These are phyloP conservation scores for Sugiyamaella americana DNA, from an alignment of 805 yeast species.

Conservation along the genomic window DNA sequence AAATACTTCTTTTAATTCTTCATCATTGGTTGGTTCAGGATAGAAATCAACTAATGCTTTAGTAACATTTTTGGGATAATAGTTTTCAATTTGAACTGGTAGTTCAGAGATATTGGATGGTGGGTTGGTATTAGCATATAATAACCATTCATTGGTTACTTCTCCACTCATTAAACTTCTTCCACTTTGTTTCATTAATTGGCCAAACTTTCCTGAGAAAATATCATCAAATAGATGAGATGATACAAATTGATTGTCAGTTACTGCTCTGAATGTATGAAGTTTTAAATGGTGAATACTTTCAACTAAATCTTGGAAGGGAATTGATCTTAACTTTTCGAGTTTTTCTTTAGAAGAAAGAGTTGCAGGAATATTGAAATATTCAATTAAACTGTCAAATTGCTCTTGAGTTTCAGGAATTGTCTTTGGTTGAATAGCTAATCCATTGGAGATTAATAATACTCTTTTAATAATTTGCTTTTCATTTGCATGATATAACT, in stretches of 20 bases:
- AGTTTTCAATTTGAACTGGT: not conserved
- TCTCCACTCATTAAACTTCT: slow-evolving; percentile 11
- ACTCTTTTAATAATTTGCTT: slow-evolving; percentile 37
- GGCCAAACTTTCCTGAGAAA: slow-evolving; percentile 6
- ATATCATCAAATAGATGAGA: slow-evolving; percentile 29
- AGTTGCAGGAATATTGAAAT: slow-evolving; percentile 21
- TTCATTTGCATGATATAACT: slow-evolving; percentile 37
- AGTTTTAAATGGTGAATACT: slow-evolving; percentile 26
- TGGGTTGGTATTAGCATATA: slow-evolving; percentile 4
- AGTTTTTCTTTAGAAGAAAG: slow-evolving; percentile 24
- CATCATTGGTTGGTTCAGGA: not conserved
- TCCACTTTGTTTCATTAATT: slow-evolving; percentile 6
- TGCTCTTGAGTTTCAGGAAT: slow-evolving; percentile 32
- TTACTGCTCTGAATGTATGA: slow-evolving; percentile 38
- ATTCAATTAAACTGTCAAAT: slow-evolving; percentile 33
- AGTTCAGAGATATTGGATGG: slow-evolving; percentile 5
- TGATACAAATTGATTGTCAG: slow-evolving; percentile 37
- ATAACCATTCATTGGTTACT: slow-evolving; percentile 7
- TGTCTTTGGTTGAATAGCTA: slow-evolving; percentile 36
- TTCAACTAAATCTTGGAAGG: slow-evolving; percentile 21
- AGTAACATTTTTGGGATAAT: not conserved
- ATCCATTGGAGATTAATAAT: slow-evolving; percentile 35
- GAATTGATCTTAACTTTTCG: slow-evolving; percentile 22
- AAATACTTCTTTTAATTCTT: slow-evolving; percentile 8
- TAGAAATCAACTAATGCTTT: not conserved